A percentile compares a stretch with the other conserved stretches of the same genome.
phyloP scores from a whole-genome alignment of 108 stramenopile species.

The Cylindrotheca fusiformis region DNA sequence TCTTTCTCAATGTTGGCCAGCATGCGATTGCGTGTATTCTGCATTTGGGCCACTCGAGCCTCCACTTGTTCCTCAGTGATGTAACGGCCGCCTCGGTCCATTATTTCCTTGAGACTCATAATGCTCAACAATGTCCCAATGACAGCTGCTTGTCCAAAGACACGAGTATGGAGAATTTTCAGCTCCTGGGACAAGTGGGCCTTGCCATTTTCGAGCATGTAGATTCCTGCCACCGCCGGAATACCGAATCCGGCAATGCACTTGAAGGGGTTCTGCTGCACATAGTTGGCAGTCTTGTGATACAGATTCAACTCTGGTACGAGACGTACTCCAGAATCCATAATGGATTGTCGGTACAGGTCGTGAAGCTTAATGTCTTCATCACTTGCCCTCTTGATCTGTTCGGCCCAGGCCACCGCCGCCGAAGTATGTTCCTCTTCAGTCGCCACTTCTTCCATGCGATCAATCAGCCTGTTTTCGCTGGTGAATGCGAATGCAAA shows the following conservation, averaged over 20 bases:
- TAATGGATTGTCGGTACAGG: conserved; percentile 51
- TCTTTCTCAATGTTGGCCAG: conserved; percentile 21
- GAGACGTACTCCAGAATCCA: conserved; percentile 64
- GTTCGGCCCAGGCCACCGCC: conserved; percentile 74
- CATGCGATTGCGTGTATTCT: conserved; percentile 47
- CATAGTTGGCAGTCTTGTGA: conserved; percentile 71
- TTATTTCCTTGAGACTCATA: conserved; percentile 83
- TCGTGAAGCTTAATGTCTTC: conserved; percentile 31
- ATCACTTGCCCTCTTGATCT: conserved; percentile 30
- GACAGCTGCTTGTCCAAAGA: conserved; percentile 82
- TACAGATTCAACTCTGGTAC: conserved; percentile 50
- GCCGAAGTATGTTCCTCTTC: conserved; percentile 58
- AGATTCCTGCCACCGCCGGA: conserved; percentile 69
- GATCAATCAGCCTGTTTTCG: conserved; percentile 60
- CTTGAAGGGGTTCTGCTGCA: conserved; percentile 78
- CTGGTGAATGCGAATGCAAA: conserved; percentile 66
- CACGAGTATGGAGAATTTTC: conserved; percentile 84
- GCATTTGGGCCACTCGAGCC: conserved; percentile 65
- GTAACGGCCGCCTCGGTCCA: conserved; percentile 74
- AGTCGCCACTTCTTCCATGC: conserved; percentile 72
- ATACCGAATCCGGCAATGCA: conserved; percentile 58
- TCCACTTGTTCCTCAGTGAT: conserved; percentile 71
- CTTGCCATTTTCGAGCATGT: conserved; percentile 64
- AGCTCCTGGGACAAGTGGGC: conserved; percentile 59
- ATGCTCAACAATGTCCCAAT: conserved; percentile 63